Conservation (phyloP, 441 rosid species). For the Pelargonium citronellum region DNA sequence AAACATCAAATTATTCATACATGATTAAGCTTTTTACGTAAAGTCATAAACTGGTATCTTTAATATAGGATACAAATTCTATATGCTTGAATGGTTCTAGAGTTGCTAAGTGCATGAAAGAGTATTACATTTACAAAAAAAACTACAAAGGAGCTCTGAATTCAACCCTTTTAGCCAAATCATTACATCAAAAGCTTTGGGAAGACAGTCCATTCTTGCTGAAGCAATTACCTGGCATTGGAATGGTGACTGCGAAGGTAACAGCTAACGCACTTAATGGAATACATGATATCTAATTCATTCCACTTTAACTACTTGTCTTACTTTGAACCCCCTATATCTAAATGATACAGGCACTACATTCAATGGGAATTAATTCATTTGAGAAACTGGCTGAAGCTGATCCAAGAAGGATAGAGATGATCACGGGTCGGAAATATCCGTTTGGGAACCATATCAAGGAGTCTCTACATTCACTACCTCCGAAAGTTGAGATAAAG, state of each 20-base stretch:
- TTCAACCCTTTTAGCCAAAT: slow-evolving; percentile 72
- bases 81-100: slow-evolving; percentile 77
- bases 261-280: slow-evolving; percentile 1
- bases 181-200: slow-evolving; percentile 92
- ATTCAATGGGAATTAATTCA: slow-evolving; percentile 79
- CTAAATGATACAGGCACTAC: slow-evolving; percentile 54
- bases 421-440: slow-evolving; percentile 83
- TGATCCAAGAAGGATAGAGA: slow-evolving; percentile 94
- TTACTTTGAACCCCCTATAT: not conserved
- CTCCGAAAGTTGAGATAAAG: slow-evolving; percentile 71
- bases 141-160: slow-evolving; percentile 71
- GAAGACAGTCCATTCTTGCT: slow-evolving; percentile 89
- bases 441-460: slow-evolving; percentile 96
- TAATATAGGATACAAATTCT: slow-evolving; percentile 71
- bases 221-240: slow-evolving; percentile 93
- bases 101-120: slow-evolving; percentile 93
- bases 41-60: slow-evolving; percentile 24
- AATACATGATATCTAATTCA: slow-evolving; percentile 2
- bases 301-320: not conserved
- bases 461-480: slow-evolving; percentile 74
- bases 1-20: slow-evolving; percentile 13
- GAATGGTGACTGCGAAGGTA: slow-evolving; percentile 99
- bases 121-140: slow-evolving; percentile 73
- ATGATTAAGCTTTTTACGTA: slow-evolving; percentile 21
- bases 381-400: slow-evolving; percentile 82